Base-by-base conservation (phyloP, 441 rosid species). In the Erysimum cheiri region DNA sequence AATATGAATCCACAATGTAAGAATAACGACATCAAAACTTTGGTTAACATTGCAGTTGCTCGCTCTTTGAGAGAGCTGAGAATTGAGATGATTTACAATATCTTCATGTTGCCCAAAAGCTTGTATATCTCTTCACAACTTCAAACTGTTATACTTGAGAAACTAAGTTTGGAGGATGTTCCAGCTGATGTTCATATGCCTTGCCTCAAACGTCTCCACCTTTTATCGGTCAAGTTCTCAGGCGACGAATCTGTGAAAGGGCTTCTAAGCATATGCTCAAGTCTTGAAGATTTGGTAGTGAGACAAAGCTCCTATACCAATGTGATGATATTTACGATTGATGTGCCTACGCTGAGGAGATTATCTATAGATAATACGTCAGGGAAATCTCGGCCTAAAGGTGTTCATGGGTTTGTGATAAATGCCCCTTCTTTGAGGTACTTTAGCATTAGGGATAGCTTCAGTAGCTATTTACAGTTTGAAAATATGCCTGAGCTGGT, bases 281-380 rank as follows among this genome's bases (percentile, higher is more conserved):
- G 0, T 31, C 68, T 70, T 60, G 61, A 70, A 52, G 74, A 70
- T 9, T 60, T 70, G 68, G 68, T 52, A 0, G 68, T 70, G 53
- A 31, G 4, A 40, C 11, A 36, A 61, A 49, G 35, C 36, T 39
- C 61, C 0, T 22, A 0, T 17, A 50, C 66, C 19, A 60, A 36
- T 49, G 62, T 60, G 29, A 41, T 1, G 62, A 11, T 50, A 9
- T 60, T 41, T 44, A 53, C 10, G 0, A 41, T 71, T 5, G 4
- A 50, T 29, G 74, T 70, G 35, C 52, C 26, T 28, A 60, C 74
- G 40, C 1, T 70, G 22, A 59, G 10, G 15, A 70, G 13, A 5
- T 61, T 61, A 22, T 40, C 17, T 41, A 61, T 61, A 4, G 44
- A 52, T 40, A 50, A 39, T 44, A 1, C 69, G 1, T 22, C 26